Base-by-base conservation (phyloP, 1,284 basidiomycete species). In the Termitomyces sp. region DNA sequence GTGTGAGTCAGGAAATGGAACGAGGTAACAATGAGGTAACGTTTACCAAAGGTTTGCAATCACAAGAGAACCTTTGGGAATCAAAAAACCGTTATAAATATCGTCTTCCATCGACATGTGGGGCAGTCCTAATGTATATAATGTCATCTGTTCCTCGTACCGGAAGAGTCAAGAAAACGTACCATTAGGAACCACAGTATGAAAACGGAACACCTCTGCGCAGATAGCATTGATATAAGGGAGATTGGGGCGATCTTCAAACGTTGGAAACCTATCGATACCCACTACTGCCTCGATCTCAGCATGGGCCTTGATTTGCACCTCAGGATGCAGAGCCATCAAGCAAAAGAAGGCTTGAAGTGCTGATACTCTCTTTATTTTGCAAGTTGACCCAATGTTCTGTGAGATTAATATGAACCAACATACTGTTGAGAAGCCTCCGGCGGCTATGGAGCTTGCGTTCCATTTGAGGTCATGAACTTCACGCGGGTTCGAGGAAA, bases 311-410 rank as follows among this genome's bases (percentile, higher is more conserved):
- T 57, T 64, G 18, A 50, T 60, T 50, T 69, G 69, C 5, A 68
- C 62, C 5, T 72, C 66, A 0, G 71, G 73, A 54, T 66, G 62
- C 5, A 64, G 24, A n/a, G 75, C 63, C 65, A 79, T 73, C 3
- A 75, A 75, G 14, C 78, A 62, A 53, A 77, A 67, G 54, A 79
- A 78, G 0, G 74, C 45, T 6, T 46, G 48, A 3, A 59, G 19
- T 14, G 33, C 19, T 3, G 57, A 48, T 13, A 56, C 37, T 1
- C 51, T 50, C 54, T 57, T 16, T 24, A 24, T 3, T 24, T 24
- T n/a, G n/a, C 21, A 24, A 24, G 21, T 24, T 24, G 21, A 24
- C 21, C 21, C 24, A 5, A 30, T 21, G 11, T 21, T 18, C 5
- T 43, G 9, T 16, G 6, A 31, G 19, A 35, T 11, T 4, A 11